These are phyloP conservation scores for Besnoitia besnoiti DNA, from an alignment of 169 alveolate genomes.

Conservation along the genomic window DNA sequence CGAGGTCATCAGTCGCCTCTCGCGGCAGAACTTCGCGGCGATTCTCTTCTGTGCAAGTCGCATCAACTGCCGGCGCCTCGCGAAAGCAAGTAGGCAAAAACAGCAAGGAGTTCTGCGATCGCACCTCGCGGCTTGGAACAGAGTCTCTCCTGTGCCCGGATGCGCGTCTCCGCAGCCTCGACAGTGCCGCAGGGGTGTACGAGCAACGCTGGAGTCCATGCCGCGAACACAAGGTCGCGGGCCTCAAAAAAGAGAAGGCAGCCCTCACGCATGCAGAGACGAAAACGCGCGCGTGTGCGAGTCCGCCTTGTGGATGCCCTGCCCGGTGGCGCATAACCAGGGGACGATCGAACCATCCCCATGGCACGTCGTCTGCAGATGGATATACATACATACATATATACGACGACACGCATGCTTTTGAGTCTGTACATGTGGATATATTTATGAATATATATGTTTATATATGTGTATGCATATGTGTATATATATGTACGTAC, in stretches of 20 bases:
- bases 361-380: no score
- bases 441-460: neutral
- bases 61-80: slow-evolving; percentile 12
- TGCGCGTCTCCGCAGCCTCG: neutral
- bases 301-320: no score
- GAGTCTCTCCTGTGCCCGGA: neutral
- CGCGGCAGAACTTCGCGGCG: slow-evolving; percentile 10
- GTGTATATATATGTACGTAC: neutral
- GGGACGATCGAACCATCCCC: no score
- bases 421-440: neutral
- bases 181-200: neutral
- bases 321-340: no score
- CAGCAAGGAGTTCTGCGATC: no score
- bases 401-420: neutral
- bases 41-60: slow-evolving; percentile 33
- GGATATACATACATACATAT: neutral
- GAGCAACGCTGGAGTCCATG: no score
- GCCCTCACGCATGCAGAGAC: no score
- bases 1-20: neutral
- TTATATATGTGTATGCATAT: neutral
- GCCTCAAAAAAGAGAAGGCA: no score
- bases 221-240: no score
- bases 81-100: slow-evolving; percentile 26
- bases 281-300: no score
- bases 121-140: no score